Evolutionary conservation across 2,329 filamentous ascomycete species (phyloP), one percentile per base, ranked within the genome.

Genomic region (Penicillium sp.): DNA sequence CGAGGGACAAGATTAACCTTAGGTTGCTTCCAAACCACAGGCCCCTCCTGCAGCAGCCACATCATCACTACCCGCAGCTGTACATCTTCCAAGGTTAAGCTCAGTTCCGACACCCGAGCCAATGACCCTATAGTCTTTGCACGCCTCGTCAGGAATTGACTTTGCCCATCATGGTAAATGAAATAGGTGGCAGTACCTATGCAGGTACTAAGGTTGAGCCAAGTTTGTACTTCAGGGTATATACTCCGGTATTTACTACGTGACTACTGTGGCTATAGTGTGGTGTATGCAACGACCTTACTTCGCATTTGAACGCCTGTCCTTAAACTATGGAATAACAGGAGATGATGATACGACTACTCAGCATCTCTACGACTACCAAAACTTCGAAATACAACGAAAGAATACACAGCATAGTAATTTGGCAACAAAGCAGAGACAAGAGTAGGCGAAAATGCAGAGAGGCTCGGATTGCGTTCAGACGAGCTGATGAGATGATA

Each of bases 401-500:
- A 26, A n/a, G 13, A n/a, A 60, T 28, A 19, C 28, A 57, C 17
- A 26, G 50, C 33, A 33, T 19, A 37, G 35, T 42, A 51, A 30
- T 47, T 24, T 35, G 40, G 12, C 24, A 49, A 26, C 53, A 45
- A 51, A 56, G 33, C 49, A 59, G 40, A 51, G 19, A 44, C 2
- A 24, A 51, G 24, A 35, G 22, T 10, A 58, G 44, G 53, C 57
- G 42, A 42, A 59, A 38, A 60, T 60, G 62, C 55, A 63, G 51
- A 63, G 51, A 59, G 40, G 61, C 64, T 66, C 58, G 58, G 35
- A 58, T 65, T 61, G 61, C 51, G 61, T 66, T 68, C 47, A 55
- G 56, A 65, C 44, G 62, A 66, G 64, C 62, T 56, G 58, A 38
- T 26, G 37, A 54, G 50, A 66, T 63, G 61, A 64, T 61, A 61